Base-by-base conservation (phyloP, 768 basidiomycete genomes). In the Psilocybe subaeruginosa region DNA sequence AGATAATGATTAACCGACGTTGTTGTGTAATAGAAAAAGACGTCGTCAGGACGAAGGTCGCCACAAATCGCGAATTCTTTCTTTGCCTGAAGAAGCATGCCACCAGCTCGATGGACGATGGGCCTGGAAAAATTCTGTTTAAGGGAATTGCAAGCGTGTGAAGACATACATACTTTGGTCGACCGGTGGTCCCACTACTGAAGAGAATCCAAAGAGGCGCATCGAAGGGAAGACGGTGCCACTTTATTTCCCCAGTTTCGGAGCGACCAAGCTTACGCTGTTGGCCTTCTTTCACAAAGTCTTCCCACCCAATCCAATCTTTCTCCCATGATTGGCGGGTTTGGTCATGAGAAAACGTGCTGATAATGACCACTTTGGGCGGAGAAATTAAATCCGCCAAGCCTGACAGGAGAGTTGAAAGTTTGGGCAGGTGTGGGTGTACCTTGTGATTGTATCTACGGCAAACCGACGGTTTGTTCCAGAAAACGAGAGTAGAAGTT, bases 201-300 rank as follows among this genome's bases (percentile, higher is more conserved):
- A 93, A 93, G 31, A 93, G 80, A 62, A 94, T 90, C 91, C 91
- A 93, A 7, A 93, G 79, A n/a, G 92, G 92, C 70, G 86, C 81
- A 71, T 92, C 85, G 74, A 93, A 93, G 11, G 80, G 74, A 41
- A 81, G 78, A 51, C 86, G 80, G 53, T 76, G 67, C 83, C 89
- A 93, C 63, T 80, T 71, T 64, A 91, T 87, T 74, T 89, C 87
- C 62, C 86, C 87, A 41, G 79, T 73, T 27, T 69, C 53, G n/a
- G 77, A 73, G 17, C 81, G 78, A 53, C 86, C 87, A 17, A 85
- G 76, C 61, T 78, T 76, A 55, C 69, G 68, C 33, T 71, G 71
- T 54, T 74, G 73, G 3, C 87, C 87, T 64, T 80, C 70, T 8
- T 74, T 68, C 23, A 88, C 63, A 67, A 90, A 86, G 23, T 72